A percentile compares a stretch with the other conserved stretches of the same genome.
These are phyloP conservation scores for Dictyostelium purpureum DNA, from an alignment of 78 protist species.

Conservation along the genomic window DNA sequence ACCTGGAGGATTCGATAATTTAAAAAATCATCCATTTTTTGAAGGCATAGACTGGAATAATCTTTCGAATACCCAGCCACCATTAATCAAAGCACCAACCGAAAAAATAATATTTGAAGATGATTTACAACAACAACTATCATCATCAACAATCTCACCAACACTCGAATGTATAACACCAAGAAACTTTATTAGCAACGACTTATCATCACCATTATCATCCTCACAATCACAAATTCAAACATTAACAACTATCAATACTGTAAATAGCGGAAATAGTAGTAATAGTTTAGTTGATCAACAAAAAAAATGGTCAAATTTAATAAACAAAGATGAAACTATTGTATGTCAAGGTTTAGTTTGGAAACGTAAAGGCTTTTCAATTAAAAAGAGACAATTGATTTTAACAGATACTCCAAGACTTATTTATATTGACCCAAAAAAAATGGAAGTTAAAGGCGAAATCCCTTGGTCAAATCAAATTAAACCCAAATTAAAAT, in stretches of 20 bases:
- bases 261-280: constrained; percentile 21
- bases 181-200: background rate
- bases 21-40: constrained; percentile 88
- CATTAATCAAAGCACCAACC: constrained; percentile 48
- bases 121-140: background rate
- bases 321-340: constrained; percentile 59
- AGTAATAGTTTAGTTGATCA: constrained; percentile 3
- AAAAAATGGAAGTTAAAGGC: constrained; percentile 75
- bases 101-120: constrained; percentile 57
- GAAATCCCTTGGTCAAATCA: constrained; percentile 73
- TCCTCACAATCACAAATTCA: background rate
- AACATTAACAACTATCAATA: background rate
- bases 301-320: constrained; percentile 41
- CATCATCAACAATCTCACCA: constrained; percentile 5
- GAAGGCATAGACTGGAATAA: constrained; percentile 73
- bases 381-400: constrained; percentile 81
- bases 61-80: constrained; percentile 50
- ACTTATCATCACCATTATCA: background rate
- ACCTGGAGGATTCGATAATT: constrained; percentile 18
- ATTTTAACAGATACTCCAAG: constrained; percentile 85
- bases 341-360: constrained; percentile 72
- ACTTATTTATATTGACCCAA: constrained; percentile 85
- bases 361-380: constrained; percentile 78
- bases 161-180: background rate
- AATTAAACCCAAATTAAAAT: constrained; percentile 51